Evolutionary conservation across 768 basidiomycete species (phyloP), one percentile per base, ranked within the genome.

Genomic region (Suillus tomentosus): DNA sequence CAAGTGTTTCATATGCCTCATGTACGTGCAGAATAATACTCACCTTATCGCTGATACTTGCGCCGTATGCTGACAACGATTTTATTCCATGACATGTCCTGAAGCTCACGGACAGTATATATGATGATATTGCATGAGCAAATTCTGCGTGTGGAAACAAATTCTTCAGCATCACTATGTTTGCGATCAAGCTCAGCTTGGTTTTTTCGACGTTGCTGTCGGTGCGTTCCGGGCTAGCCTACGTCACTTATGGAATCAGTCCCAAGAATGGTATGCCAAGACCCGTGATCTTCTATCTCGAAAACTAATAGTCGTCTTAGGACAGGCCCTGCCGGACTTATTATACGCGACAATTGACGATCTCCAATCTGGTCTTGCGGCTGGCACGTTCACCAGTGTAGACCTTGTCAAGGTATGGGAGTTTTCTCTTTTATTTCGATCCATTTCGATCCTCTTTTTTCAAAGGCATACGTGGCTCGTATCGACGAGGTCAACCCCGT

Each of bases 391-490:
- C 57, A 58, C 57, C 17, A 58, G 57, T 31, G 40, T 58, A 13
- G 57, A 58, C 17, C 57, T 58, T 14, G 40, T 42, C 1, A 58
- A 58, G 17, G 57, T 58, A 42, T 7, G 39, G 39, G 2, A 3
- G 1, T 19, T 27, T 42, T 24, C 19, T 17, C 40, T 17, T 42
- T 19, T 31, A 5, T 42, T 40, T 42, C 15, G 3, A 19, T 40
- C 56, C 17, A 8, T 27, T 27, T 58, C 8, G 1, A 58, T 24
- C 2, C 19, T 22, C 9, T 9, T 37, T 8, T 24, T 42, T 58
- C 39, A 58, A 58, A 58, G 57, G 57, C 57, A 58, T 58, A 58
- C 57, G 40, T 58, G 57, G 57, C 57, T 31, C 57, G 57, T 13
- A 58, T 58, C 27, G 3, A 58, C 13, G 57, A 58, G 9, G 57